Conservation (phyloP, 1,139 yeast genomes). For the Pneumocystis murina region DNA sequence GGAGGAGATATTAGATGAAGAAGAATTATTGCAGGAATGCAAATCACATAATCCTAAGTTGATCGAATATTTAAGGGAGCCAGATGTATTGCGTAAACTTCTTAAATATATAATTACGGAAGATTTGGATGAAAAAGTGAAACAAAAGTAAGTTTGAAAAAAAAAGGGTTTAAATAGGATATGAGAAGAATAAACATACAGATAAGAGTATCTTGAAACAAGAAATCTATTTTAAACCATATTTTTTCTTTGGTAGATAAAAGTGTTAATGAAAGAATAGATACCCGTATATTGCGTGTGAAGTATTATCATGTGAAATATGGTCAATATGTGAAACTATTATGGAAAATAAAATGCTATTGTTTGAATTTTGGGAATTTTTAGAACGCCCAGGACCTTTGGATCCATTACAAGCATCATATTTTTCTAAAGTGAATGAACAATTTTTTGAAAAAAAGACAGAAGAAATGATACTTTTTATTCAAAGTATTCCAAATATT, state of each 20-base stretch:
- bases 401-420: slow-evolving; percentile 64
- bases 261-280: slow-evolving; percentile 11
- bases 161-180: slow-evolving; percentile 26
- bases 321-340: slow-evolving; percentile 91
- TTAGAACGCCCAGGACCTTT: slow-evolving; percentile 52
- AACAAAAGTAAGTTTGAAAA: slow-evolving; percentile 27
- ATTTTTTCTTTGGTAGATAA: slow-evolving; percentile 12
- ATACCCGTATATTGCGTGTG: slow-evolving; percentile 77
- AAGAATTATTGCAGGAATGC: slow-evolving; percentile 70
- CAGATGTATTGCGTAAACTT: slow-evolving; percentile 47
- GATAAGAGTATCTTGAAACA: slow-evolving; percentile 18
- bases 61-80: slow-evolving; percentile 66
- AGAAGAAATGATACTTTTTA: slow-evolving; percentile 60
- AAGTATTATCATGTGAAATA: slow-evolving; percentile 77
- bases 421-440: slow-evolving; percentile 88
- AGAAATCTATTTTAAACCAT: not conserved
- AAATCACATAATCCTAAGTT: slow-evolving; percentile 69
- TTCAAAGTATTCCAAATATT: slow-evolving; percentile 47
- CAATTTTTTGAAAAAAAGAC: slow-evolving; percentile 83
- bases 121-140: slow-evolving; percentile 22
- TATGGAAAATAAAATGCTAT: slow-evolving; percentile 53
- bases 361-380: slow-evolving; percentile 65
- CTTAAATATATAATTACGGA: slow-evolving; percentile 49
- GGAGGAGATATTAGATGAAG: slow-evolving; percentile 65
- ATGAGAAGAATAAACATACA: slow-evolving; percentile 16